phyloP scores from a whole-genome alignment of 768 basidiomycete genomes.

The Gyrodon lividus region DNA sequence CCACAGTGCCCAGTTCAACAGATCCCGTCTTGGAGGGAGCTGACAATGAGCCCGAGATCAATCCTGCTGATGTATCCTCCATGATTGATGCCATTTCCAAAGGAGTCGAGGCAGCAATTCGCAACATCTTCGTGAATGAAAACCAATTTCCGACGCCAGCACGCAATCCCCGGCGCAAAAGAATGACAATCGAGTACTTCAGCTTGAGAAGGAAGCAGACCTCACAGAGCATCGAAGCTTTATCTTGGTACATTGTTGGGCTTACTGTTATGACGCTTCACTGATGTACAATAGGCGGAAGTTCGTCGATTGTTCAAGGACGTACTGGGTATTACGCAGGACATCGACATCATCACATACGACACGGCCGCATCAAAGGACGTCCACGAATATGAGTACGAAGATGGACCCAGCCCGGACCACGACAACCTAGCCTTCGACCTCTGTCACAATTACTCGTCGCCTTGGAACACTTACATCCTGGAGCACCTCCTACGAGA shows the following conservation, averaged over 20 bases:
- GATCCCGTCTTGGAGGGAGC: too few species aligned
- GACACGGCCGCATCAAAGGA: background rate
- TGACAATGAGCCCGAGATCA: too few species aligned
- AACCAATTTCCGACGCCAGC: background rate
- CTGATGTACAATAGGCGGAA: constrained; percentile 4
- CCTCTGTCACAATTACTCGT: background rate
- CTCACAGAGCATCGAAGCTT: constrained; percentile 1
- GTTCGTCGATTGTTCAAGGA: constrained; percentile 12
- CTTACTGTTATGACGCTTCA: background rate
- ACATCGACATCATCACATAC: constrained; percentile 5
- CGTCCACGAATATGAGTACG: constrained; percentile 4
- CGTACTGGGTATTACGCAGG: constrained; percentile 3
- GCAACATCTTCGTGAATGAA: background rate
- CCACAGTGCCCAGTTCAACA: background rate
- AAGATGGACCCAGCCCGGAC: constrained; percentile 8
- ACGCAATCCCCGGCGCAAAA: background rate
- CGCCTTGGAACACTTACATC: constrained; percentile 5
- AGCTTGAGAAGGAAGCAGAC: background rate
- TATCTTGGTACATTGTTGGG: constrained; percentile 4
- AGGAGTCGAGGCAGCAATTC: background rate
- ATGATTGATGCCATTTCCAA: background rate
- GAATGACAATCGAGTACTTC: background rate
- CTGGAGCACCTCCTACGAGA: constrained; percentile 3
- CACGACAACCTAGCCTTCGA: background rate
- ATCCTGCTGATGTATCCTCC: too few species aligned